A percentile compares a stretch with the other conserved stretches of the same genome.
Evolutionary conservation across 2,329 filamentous ascomycete species (phyloP).

Genomic region (Sarocladiaceae sp.): DNA sequence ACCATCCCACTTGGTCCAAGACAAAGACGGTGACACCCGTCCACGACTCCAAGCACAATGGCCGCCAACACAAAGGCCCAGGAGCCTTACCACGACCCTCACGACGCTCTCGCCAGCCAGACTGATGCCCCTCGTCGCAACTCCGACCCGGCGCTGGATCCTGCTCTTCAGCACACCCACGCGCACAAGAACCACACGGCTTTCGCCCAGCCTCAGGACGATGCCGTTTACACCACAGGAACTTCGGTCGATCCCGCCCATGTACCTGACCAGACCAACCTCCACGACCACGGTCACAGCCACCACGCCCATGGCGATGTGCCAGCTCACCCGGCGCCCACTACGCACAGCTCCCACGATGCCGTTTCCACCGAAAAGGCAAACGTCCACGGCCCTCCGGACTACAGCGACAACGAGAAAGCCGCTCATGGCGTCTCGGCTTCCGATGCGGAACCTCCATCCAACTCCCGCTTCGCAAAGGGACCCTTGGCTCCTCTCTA

Average conservation of each 20-base stretch:
- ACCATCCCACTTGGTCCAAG: no score
- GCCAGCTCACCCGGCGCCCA: constrained; percentile 18
- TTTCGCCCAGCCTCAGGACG: constrained; percentile 27
- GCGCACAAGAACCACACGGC: constrained; percentile 35
- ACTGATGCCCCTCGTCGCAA: constrained; percentile 17
- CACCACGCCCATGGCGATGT: constrained; percentile 15
- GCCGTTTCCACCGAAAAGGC: constrained; percentile 18
- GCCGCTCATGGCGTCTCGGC: constrained; percentile 24
- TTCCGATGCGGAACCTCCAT: constrained; percentile 2
- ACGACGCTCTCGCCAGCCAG: neutral
- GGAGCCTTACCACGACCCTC: constrained; percentile 6
- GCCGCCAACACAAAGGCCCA: constrained; percentile 3
- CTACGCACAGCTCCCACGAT: constrained; percentile 25
- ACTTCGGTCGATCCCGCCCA: constrained; percentile 27
- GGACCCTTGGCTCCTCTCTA: constrained; percentile 31
- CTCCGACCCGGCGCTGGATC: constrained; percentile 28
- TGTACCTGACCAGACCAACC: constrained; percentile 29
- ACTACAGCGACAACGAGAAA: constrained; percentile 36
- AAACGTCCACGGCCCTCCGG: constrained; percentile 21
- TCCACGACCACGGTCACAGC: constrained; percentile 13
- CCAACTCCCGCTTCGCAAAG: constrained; percentile 11
- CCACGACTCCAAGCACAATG: no score
- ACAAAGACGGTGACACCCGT: no score
- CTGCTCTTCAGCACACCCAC: constrained; percentile 36
- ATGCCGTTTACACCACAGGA: constrained; percentile 41